Percentiles rank a stretch among this genome's conserved stretches.
Evolutionary conservation across 768 basidiomycete species (phyloP).

Genomic region (Suillus tomentosus): DNA sequence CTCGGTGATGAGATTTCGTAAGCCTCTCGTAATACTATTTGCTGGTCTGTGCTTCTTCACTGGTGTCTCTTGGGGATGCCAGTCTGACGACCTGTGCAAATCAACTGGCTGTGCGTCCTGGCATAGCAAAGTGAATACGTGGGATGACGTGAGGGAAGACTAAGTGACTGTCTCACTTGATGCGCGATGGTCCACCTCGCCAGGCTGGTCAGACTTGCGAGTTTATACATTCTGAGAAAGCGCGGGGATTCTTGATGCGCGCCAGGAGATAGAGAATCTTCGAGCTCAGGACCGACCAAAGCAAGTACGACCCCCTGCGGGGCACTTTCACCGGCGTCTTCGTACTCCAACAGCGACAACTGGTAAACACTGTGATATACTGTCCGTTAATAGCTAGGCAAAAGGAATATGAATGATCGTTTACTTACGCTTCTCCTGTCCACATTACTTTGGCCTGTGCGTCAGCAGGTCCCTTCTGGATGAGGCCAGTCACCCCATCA

Average conservation of each 20-base stretch:
- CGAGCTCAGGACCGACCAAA: slow-evolving; percentile 66
- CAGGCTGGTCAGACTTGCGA: slow-evolving; percentile 71
- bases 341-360: slow-evolving; percentile 70
- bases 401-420: not conserved
- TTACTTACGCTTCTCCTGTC: slow-evolving; percentile 72
- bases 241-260: slow-evolving; percentile 60
- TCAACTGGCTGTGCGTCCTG: slow-evolving; percentile 66
- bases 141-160: slow-evolving; percentile 14
- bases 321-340: slow-evolving; percentile 53
- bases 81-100: slow-evolving; percentile 51
- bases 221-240: slow-evolving; percentile 79
- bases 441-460: slow-evolving; percentile 69
- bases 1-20: slow-evolving; percentile 60
- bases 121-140: not conserved
- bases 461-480: slow-evolving; percentile 66
- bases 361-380: slow-evolving; percentile 62
- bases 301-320: slow-evolving; percentile 78
- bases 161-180: slow-evolving; percentile 46
- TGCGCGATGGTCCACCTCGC: slow-evolving; percentile 74
- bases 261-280: slow-evolving; percentile 37
- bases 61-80: slow-evolving; percentile 50
- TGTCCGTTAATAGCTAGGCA: not conserved
- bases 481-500: slow-evolving; percentile 41
- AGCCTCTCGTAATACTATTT: slow-evolving; percentile 59
- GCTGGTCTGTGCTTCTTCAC: slow-evolving; percentile 52